Evolutionary conservation across 2,329 filamentous ascomycete species (phyloP).

Genomic region (Pezicula carpinea): DNA sequence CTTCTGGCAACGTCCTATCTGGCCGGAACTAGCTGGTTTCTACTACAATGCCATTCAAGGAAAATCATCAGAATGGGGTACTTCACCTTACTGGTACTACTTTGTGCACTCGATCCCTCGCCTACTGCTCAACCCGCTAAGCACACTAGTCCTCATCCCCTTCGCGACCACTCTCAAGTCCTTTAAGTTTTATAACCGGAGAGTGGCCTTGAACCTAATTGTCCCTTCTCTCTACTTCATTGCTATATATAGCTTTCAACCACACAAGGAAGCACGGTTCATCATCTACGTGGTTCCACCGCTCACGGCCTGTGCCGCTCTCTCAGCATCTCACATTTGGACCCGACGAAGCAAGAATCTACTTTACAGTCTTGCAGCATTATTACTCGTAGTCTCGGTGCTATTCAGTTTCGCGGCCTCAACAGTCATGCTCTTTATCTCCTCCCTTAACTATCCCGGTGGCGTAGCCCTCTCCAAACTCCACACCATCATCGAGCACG

Average conservation of each 20-base stretch:
- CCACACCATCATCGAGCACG: conserved; percentile 33
- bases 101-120: conserved; percentile 76
- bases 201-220: conserved; percentile 44
- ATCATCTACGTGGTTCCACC: conserved; percentile 83
- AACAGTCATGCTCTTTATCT: conserved; percentile 67
- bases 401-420: conserved; percentile 56
- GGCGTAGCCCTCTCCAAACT: conserved; percentile 67
- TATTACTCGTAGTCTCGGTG: conserved; percentile 55
- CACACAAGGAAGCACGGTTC: conserved; percentile 96
- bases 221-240: conserved; percentile 70
- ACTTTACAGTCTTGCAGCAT: conserved; percentile 48
- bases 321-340: conserved; percentile 69
- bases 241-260: conserved; percentile 77
- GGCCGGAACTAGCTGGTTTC: conserved; percentile 89
- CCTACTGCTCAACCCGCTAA: conserved; percentile 76
- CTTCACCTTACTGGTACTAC: conserved; percentile 82
- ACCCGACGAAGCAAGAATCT: conserved; percentile 58
- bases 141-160: conserved; percentile 47
- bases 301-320: conserved; percentile 71
- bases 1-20: conserved; percentile 84
- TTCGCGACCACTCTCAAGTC: conserved; percentile 32
- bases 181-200: conserved; percentile 32
- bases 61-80: conserved; percentile 82
- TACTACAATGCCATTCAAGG: conserved; percentile 86
- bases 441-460: conserved; percentile 89